Evolutionary conservation across 306 rosid species (phyloP), one percentile per base, ranked within the genome.

Genomic region (Oxytropis ochrocephala): DNA sequence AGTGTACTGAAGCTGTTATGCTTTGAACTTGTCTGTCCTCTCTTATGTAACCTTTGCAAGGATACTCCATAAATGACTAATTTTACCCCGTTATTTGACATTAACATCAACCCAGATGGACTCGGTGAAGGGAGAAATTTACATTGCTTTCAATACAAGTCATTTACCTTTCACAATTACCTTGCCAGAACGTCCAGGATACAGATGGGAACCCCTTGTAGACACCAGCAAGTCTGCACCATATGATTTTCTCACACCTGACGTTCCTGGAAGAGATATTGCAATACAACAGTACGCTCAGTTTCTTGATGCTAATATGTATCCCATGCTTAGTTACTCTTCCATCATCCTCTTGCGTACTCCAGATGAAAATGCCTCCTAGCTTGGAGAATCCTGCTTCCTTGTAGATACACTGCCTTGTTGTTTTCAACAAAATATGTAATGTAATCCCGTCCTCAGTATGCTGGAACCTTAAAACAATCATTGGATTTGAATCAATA

Each of bases 261-360:
- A 84, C 55, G 12, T 91, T 29, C 86, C 92, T 3, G 88, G 57
- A 73, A 91, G 96, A 84, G 91, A 84, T 18, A 71, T 62, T 32
- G 96, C 89, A 27, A 62, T 85, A 60, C 76, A 51, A 48, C 99
- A 94, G 79, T 88, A 87, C 69, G 86, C 91, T 35, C 97, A 91
- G 49, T 91, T 94, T 78, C 88, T 94, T 27, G 96, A 91, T 0
- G 82, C 86, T 70, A 91, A 87, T 76, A 54, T 77, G 14, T 94
- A 94, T 77, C 99, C 99, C 42, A 94, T 88, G 99, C 90, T 87
- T 49, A 87, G 92, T 83, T 94, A 91, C 87, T 94, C 99, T 75
- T 91, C 99, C 77, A 77, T 91, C 82, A 81, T 94, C 76, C 89
- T 94, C n/a, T 32, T 91, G 59, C 88, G 74, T 52, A 52, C 80